A percentile compares a stretch with the other conserved stretches of the same genome.
These are phyloP conservation scores for Fonticula alba DNA, from an alignment of 78 protist species.

Conservation along the genomic window DNA sequence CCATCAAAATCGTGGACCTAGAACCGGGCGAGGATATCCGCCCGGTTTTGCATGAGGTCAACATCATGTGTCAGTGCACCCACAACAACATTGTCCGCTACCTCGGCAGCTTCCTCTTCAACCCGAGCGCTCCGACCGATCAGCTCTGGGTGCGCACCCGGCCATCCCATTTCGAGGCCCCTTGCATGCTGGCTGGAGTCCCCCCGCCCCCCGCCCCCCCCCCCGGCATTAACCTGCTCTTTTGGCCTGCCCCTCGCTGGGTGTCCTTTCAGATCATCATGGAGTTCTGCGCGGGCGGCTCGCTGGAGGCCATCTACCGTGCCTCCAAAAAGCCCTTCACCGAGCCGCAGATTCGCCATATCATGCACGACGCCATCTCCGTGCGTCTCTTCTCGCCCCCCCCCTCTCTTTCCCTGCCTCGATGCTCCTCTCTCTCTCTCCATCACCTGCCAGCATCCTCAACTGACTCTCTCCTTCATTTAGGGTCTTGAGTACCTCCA, in stretches of 20 bases:
- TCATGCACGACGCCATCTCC: background rate
- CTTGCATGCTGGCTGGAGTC: too few relatives aligned
- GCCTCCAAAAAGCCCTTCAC: background rate
- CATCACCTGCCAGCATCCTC: too few relatives aligned
- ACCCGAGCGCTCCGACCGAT: too few relatives aligned
- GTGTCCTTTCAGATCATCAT: constrained; percentile 21
- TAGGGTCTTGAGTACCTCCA: constrained; percentile 21
- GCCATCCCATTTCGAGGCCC: too few relatives aligned
- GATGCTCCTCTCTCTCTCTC: too few relatives aligned
- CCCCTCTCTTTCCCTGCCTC: too few relatives aligned
- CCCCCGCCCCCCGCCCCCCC: too few relatives aligned
- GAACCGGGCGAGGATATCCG: constrained; percentile 42
- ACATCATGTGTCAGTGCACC: constrained; percentile 32
- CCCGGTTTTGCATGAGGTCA: constrained; percentile 29
- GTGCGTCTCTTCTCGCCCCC: too few relatives aligned
- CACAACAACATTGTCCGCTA: constrained; percentile 33
- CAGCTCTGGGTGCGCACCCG: too few relatives aligned
- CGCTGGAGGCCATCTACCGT: constrained; percentile 34
- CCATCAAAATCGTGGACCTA: constrained; percentile 32
- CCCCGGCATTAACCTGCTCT: too few relatives aligned
- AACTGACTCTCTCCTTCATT: too few relatives aligned
- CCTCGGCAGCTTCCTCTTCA: constrained; percentile 17
- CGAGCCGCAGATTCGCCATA: background rate
- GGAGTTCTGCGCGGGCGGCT: constrained; percentile 51
- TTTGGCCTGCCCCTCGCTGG: too few relatives aligned